A percentile compares a stretch with the other conserved stretches of the same genome.
Conservation (phyloP, 768 basidiomycete genomes). For the Vararia minispora region DNA sequence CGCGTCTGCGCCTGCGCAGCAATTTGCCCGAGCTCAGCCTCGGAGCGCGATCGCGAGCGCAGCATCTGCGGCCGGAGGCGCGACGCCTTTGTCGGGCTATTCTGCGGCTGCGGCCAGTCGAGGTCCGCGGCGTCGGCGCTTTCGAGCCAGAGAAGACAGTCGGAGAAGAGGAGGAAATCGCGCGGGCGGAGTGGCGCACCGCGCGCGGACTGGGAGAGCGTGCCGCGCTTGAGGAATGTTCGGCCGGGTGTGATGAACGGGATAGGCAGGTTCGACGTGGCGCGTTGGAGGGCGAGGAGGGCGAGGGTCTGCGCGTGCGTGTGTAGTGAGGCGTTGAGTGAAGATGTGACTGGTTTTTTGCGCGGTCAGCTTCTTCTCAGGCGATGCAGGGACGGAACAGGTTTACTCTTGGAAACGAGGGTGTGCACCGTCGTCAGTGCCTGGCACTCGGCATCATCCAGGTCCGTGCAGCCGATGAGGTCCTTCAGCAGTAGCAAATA, state of each 20-base stretch:
- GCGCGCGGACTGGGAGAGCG: constrained; percentile 44
- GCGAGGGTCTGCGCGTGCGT: constrained; percentile 67
- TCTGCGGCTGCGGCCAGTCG: constrained; percentile 16
- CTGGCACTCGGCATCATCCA: constrained; percentile 55
- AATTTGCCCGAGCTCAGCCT: constrained; percentile 34
- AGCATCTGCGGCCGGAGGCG: constrained; percentile 22
- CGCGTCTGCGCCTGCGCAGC: constrained; percentile 8
- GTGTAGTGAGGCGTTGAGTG: constrained; percentile 70
- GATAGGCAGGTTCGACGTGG: constrained; percentile 65
- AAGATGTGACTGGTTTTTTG: constrained; percentile 66
- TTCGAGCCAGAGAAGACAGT: constrained; percentile 70
- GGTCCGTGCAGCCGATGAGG: constrained; percentile 54
- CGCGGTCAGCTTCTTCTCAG: too few species aligned
- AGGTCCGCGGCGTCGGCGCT: constrained; percentile 24
- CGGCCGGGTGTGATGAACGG: constrained; percentile 76
- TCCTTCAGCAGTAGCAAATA: constrained; percentile 80
- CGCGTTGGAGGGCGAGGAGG: constrained; percentile 68
- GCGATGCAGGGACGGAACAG: neutral
- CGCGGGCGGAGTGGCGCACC: constrained; percentile 41
- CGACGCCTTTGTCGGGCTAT: constrained; percentile 8
- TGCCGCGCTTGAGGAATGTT: constrained; percentile 58
- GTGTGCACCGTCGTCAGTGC: constrained; percentile 48
- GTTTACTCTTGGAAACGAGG: constrained; percentile 66
- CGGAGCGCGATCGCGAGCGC: constrained; percentile 48
- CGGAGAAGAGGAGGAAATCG: constrained; percentile 76